These are phyloP conservation scores for Hypoxylon sp. DNA, from an alignment of 2,329 filamentous ascomycete genomes.

Conservation along the genomic window DNA sequence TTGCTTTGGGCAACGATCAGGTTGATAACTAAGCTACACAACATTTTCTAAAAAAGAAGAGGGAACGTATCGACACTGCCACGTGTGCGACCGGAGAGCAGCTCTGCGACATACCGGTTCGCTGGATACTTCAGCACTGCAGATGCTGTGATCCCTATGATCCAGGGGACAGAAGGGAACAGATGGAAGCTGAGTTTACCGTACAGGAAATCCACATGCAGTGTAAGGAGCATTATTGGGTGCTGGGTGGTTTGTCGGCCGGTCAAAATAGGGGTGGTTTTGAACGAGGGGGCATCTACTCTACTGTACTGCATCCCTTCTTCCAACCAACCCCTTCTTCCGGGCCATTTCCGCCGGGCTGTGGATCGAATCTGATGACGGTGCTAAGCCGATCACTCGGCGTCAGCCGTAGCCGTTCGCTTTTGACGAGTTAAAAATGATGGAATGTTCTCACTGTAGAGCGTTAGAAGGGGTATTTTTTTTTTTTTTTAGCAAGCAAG, in stretches of 20 bases:
- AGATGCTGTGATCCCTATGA: conserved; percentile 33
- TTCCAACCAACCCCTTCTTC: conserved; percentile 8
- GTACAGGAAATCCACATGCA: conserved; percentile 26
- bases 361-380: conserved; percentile 1
- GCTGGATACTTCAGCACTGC: conserved; percentile 26
- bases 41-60: conserved; percentile 2
- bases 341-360: conserved; percentile 1
- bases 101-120: conserved; percentile 18
- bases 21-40: conserved; percentile 3
- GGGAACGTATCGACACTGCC: conserved; percentile 13
- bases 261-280: conserved; percentile 23
- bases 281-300: too few species aligned
- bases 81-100: conserved; percentile 7
- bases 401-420: not conserved
- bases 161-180: conserved; percentile 6
- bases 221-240: conserved; percentile 20
- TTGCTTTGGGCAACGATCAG: not conserved
- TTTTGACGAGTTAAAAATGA: not conserved
- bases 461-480: not conserved
- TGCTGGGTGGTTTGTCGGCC: conserved; percentile 11
- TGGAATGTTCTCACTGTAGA: not conserved
- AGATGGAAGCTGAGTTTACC: conserved; percentile 14
- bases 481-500: not conserved
- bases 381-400: not conserved
- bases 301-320: not conserved